Conservation (phyloP, 2,329 filamentous ascomycete genomes). For the Coniochaeta ligniaria region DNA sequence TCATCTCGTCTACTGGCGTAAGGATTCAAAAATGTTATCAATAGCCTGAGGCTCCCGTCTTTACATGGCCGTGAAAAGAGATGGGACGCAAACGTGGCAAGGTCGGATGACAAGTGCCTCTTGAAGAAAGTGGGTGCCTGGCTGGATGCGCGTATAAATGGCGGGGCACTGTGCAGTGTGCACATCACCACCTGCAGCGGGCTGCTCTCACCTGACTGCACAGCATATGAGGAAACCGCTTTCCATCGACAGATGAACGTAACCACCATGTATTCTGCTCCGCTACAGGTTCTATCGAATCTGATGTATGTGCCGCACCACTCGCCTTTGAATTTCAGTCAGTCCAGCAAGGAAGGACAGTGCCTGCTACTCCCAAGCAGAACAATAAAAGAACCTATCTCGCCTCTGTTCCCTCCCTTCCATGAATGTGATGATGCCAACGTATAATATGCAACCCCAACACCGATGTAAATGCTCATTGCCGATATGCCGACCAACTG, state of each 20-base stretch:
- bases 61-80: not conserved
- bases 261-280: not conserved
- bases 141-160: not conserved
- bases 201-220: too few relatives aligned
- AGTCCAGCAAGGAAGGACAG: not conserved
- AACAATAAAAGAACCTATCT: not conserved
- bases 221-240: too few relatives aligned
- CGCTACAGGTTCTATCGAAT: not conserved
- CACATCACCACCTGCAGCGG: too few relatives aligned
- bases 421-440: not conserved
- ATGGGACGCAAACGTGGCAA: not conserved
- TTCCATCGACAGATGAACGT: not conserved
- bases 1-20: conserved; percentile 27
- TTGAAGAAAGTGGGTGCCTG: not conserved
- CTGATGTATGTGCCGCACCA: not conserved
- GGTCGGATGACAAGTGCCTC: not conserved
- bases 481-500: not conserved
- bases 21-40: not conserved
- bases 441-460: not conserved
- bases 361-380: not conserved
- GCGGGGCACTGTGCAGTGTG: too few relatives aligned
- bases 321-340: not conserved
- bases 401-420: not conserved
- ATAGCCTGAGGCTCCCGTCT: not conserved
- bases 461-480: not conserved